phyloP scores from a whole-genome alignment of 148 eudicot species.

The Arctostaphylos glauca region DNA sequence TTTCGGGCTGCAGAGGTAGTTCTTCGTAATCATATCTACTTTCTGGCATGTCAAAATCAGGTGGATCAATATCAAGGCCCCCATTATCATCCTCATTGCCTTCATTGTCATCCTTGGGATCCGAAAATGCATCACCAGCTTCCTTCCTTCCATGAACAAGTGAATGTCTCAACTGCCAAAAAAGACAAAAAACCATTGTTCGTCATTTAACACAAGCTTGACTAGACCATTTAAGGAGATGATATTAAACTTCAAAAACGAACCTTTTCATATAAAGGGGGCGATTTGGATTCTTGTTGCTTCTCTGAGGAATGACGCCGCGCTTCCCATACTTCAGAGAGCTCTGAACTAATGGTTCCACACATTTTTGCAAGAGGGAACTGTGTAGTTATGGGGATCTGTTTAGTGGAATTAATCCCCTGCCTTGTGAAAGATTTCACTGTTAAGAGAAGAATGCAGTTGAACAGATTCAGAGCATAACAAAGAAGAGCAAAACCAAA shows the following conservation, averaged over 20 bases:
- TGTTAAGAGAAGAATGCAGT: constrained; percentile 32
- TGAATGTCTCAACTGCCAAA: constrained; percentile 70
- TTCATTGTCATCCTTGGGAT: constrained; percentile 38
- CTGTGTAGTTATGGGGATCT: constrained; percentile 31
- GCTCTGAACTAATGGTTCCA: constrained; percentile 61
- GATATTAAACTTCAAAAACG: constrained; percentile 13
- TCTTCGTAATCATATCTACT: constrained; percentile 48
- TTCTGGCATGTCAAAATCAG: constrained; percentile 72
- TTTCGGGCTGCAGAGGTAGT: constrained; percentile 35
- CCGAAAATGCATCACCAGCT: constrained; percentile 29
- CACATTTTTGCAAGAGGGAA: constrained; percentile 75
- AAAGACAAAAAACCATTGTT: constrained; percentile 17
- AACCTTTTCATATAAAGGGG: constrained; percentile 50
- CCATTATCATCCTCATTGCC: constrained; percentile 48
- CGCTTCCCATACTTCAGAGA: constrained; percentile 61
- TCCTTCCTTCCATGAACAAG: constrained; percentile 50
- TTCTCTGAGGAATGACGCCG: constrained; percentile 26
- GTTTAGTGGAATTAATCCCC: constrained; percentile 27
- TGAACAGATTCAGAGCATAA: constrained; percentile 9
- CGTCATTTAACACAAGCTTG: constrained; percentile 8
- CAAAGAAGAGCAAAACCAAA: background rate
- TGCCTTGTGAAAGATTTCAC: constrained; percentile 50
- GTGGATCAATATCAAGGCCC: constrained; percentile 48
- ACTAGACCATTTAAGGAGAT: background rate
- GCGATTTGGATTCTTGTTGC: constrained; percentile 41